These are phyloP conservation scores for Capronia epimyces DNA, from an alignment of 2,329 filamentous ascomycete genomes.

Conservation along the genomic window DNA sequence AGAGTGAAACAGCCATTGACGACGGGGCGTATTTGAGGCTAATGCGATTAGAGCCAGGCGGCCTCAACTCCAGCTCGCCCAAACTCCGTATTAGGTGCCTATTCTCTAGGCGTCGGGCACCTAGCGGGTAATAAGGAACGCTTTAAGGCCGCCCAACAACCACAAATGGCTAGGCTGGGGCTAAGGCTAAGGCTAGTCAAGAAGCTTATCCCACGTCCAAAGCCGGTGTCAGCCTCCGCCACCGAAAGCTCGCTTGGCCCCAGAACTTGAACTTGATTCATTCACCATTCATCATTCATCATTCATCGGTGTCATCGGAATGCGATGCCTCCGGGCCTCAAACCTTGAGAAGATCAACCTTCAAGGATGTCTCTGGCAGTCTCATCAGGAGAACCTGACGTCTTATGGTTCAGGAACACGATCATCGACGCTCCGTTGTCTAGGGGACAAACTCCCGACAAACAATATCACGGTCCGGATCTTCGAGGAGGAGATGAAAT, in stretches of 20 bases:
- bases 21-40: too few species aligned
- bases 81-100: too few species aligned
- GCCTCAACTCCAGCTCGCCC: too few species aligned
- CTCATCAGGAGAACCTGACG: background rate
- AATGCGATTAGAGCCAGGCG: too few species aligned
- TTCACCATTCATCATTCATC: too few species aligned
- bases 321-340: background rate
- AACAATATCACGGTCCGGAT: background rate
- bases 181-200: background rate
- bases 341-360: background rate
- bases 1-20: too few species aligned
- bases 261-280: background rate
- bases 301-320: background rate
- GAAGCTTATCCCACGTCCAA: background rate
- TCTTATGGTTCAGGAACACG: background rate
- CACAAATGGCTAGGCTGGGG: background rate
- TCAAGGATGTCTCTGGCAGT: too few species aligned
- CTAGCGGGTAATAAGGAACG: too few species aligned
- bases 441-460: background rate
- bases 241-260: background rate
- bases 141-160: too few species aligned
- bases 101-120: too few species aligned
- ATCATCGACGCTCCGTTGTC: background rate
- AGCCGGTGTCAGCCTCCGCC: background rate
- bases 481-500: background rate